These are phyloP conservation scores for Candida xiaguanensis DNA, from an alignment of 805 yeast genomes.

Conservation along the genomic window DNA sequence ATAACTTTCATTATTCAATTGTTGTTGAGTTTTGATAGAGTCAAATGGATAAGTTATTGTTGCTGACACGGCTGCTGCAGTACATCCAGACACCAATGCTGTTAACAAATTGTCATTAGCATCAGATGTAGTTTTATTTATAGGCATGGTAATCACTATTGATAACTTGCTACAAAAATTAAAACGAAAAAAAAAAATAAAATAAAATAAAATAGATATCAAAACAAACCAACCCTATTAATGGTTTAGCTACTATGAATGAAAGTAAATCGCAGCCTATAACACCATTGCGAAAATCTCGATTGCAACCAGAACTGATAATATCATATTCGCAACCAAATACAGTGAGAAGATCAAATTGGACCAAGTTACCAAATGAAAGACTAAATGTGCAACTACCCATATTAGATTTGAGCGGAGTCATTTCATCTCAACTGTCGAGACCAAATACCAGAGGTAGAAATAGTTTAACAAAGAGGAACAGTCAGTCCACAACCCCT, in stretches of 20 bases:
- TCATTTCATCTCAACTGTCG: conserved; percentile 7
- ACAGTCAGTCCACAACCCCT: not conserved
- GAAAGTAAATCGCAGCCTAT: conserved; percentile 7
- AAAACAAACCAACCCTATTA: not conserved
- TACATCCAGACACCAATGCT: conserved; percentile 56
- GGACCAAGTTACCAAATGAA: not conserved
- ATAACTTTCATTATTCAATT: conserved; percentile 41
- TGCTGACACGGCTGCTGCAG: conserved; percentile 62
- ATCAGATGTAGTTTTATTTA: not conserved
- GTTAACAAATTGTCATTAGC: conserved; percentile 42
- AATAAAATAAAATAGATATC: not conserved
- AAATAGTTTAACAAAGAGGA: not conserved
- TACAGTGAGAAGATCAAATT: not conserved
- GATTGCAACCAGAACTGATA: not conserved
- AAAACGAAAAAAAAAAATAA: not conserved
- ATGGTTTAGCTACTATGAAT: no score
- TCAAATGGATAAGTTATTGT: conserved; percentile 71
- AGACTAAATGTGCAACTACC: conserved; percentile 10
- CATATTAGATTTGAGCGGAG: conserved; percentile 9
- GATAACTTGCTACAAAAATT: not conserved
- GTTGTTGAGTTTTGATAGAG: conserved; percentile 61
- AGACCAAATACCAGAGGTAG: not conserved
- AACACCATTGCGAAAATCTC: conserved; percentile 4
- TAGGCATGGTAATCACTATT: conserved; percentile 1
- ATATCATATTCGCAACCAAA: conserved; percentile 1